These are phyloP conservation scores for Agapanthus africanus DNA, from an alignment of 106 monocot genomes.

Conservation along the genomic window DNA sequence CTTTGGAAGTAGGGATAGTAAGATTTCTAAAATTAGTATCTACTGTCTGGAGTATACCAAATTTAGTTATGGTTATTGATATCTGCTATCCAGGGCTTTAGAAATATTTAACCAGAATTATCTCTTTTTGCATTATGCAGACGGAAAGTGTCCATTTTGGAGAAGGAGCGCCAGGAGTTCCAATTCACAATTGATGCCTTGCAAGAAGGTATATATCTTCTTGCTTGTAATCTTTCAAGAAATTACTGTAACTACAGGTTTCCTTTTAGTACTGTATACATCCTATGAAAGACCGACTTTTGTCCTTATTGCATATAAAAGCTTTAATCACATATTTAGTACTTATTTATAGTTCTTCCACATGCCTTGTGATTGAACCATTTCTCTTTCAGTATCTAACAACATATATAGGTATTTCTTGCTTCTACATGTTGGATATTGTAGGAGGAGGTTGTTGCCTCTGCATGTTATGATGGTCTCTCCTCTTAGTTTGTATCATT, in stretches of 20 bases:
- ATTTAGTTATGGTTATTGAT: background rate
- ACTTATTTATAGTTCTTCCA: background rate
- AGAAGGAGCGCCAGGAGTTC: slow-evolving; percentile 90
- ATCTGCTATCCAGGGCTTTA: background rate
- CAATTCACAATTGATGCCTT: slow-evolving; percentile 90
- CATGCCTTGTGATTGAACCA: background rate
- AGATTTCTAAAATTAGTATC: background rate
- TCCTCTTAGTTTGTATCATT: background rate
- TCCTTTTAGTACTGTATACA: background rate
- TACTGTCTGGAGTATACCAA: background rate
- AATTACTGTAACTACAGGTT: background rate
- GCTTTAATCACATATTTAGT: background rate
- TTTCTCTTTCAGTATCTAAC: background rate
- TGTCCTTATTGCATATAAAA: background rate
- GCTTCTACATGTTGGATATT: background rate
- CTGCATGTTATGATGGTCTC: background rate
- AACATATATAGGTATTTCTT: background rate
- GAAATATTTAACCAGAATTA: background rate
- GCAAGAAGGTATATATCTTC: slow-evolving; percentile 64
- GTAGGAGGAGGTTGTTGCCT: background rate
- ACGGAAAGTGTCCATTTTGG: slow-evolving; percentile 71
- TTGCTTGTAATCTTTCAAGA: background rate
- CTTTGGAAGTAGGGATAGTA: too few relatives aligned
- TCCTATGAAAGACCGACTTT: background rate
- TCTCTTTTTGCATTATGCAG: slow-evolving; percentile 25